phyloP scores from a whole-genome alignment of 2,329 filamentous ascomycete genomes.

The Colletotrichum orchidophilum region DNA sequence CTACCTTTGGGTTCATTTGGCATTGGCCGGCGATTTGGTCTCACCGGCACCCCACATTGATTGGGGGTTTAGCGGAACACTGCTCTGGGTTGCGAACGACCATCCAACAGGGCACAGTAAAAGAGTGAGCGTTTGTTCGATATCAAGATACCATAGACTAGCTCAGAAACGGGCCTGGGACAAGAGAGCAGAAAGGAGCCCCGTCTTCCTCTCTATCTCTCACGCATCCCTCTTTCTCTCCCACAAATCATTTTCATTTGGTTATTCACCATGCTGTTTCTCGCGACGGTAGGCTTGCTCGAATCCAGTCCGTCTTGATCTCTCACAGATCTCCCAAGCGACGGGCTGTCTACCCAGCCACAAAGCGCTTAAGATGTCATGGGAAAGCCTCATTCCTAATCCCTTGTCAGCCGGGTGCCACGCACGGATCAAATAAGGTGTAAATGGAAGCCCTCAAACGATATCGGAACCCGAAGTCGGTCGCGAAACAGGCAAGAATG shows the following conservation, averaged over 20 bases:
- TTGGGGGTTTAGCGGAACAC: background rate
- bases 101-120: conserved; percentile 9
- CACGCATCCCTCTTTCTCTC: background rate
- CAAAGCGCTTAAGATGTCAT: background rate
- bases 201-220: background rate
- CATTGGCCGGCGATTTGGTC: conserved; percentile 5
- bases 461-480: too few relatives aligned
- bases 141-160: conserved; percentile 30
- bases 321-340: background rate
- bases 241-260: background rate
- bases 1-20: conserved; percentile 13
- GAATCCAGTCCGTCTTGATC: background rate
- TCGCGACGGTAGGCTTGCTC: background rate
- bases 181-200: background rate
- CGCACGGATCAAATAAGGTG: too few relatives aligned
- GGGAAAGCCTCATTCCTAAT: background rate
- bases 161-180: background rate
- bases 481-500: too few relatives aligned
- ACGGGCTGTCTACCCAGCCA: background rate
- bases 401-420: too few relatives aligned
- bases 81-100: background rate
- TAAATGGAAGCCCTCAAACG: too few relatives aligned
- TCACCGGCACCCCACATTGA: background rate
- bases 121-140: conserved; percentile 24
- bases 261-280: background rate